A percentile compares a stretch with the other conserved stretches of the same genome.
Conservation (phyloP, 257 asterid genomes). For the Nicotiana attenuata region DNA sequence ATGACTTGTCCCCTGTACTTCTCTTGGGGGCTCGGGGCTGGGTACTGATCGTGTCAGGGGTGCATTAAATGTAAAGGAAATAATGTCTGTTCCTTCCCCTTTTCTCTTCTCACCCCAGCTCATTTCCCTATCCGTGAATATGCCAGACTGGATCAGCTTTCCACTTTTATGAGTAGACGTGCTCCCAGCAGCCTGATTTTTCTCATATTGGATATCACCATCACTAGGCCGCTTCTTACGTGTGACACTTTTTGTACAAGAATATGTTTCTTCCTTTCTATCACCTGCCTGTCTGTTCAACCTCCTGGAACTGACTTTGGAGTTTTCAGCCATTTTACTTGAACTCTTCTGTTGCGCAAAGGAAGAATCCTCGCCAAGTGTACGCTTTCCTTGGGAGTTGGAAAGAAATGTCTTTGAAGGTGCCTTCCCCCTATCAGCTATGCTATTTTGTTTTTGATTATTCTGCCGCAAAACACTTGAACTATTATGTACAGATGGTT, state of each 20-base stretch:
- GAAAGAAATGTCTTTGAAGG: conserved; percentile 32
- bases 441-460: conserved; percentile 78
- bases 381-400: conserved; percentile 41
- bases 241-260: conserved; percentile 35
- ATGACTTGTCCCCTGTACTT: conserved; percentile 31
- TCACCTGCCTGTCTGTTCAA: conserved; percentile 38
- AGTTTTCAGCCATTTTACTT: conserved; percentile 36
- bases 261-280: conserved; percentile 32
- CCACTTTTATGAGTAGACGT: conserved; percentile 26
- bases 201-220: conserved; percentile 52
- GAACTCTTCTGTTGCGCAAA: conserved; percentile 34
- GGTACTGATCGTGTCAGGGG: conserved; percentile 52
- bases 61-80: conserved; percentile 88
- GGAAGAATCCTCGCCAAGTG: conserved; percentile 38
- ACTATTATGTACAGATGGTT: conserved; percentile 27
- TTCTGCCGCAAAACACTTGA: conserved; percentile 64
- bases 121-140: conserved; percentile 24
- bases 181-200: conserved; percentile 27
- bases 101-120: conserved; percentile 43
- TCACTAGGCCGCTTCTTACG: conserved; percentile 65
- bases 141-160: conserved; percentile 33
- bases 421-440: conserved; percentile 51
- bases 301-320: conserved; percentile 53
- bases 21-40: conserved; percentile 29
- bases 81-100: conserved; percentile 49